A percentile compares a stretch with the other conserved stretches of the same genome.
These are phyloP conservation scores for Mycena citricolor DNA, from an alignment of 1,284 basidiomycete species.

Conservation along the genomic window DNA sequence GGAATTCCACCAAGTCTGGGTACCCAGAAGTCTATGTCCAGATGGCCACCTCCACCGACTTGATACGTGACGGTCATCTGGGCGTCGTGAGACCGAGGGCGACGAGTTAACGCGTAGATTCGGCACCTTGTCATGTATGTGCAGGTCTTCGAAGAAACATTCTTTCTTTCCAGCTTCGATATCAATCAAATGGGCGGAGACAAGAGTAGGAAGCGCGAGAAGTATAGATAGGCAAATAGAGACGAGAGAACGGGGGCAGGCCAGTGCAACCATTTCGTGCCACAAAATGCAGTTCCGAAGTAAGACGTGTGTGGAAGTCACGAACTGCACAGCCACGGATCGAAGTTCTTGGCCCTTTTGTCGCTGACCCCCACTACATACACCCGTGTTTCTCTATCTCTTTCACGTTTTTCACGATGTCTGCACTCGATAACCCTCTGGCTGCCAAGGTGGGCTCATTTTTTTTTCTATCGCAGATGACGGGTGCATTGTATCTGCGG, in stretches of 20 bases:
- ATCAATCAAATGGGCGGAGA: conserved; percentile 67
- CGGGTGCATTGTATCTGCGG: too few relatives aligned
- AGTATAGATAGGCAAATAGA: conserved; percentile 43
- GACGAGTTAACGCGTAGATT: neutral
- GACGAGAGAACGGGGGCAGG: conserved; percentile 34
- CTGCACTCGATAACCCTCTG: conserved; percentile 63
- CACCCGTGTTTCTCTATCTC: conserved; percentile 34
- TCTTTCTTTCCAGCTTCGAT: conserved; percentile 82
- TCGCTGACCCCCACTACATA: conserved; percentile 20
- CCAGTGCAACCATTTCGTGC: conserved; percentile 39
- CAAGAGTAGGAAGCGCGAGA: conserved; percentile 42
- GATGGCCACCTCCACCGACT: conserved; percentile 93
- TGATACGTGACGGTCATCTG: conserved; percentile 99
- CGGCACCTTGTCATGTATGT: conserved; percentile 87
- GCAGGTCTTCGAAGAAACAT: conserved; percentile 98
- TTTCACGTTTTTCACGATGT: conserved; percentile 46
- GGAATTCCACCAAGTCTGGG: neutral
- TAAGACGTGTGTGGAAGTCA: conserved; percentile 17
- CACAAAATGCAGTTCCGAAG: too few relatives aligned
- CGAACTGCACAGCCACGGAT: conserved; percentile 19
- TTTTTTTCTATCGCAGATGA: conserved; percentile 16
- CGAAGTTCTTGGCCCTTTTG: conserved; percentile 24
- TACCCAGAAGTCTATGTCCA: conserved; percentile 97
- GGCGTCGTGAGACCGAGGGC: conserved; percentile 5
- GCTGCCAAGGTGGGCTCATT: conserved; percentile 60